Percentiles rank a stretch among this genome's conserved stretches.
These are phyloP conservation scores for Geranium incanum DNA, from an alignment of 441 rosid genomes.

Conservation along the genomic window DNA sequence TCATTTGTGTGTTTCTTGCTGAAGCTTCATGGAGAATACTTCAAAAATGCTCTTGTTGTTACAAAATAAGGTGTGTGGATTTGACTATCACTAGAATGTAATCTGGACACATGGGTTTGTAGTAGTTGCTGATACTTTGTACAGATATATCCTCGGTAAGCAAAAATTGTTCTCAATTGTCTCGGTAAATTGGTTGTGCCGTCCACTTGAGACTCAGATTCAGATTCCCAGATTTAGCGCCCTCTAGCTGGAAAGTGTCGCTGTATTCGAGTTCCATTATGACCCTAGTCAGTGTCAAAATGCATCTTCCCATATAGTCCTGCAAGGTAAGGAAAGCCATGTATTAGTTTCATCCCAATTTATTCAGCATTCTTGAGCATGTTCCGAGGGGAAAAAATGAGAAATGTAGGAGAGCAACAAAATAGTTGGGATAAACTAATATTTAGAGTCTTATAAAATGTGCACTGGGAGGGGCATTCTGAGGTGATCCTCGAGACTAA, in stretches of 20 bases:
- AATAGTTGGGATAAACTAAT: neutral
- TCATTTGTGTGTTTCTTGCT: neutral
- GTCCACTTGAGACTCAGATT: conserved; percentile 75
- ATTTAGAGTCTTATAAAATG: neutral
- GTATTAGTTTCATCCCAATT: neutral
- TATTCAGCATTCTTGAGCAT: too few relatives aligned
- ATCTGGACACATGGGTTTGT: neutral
- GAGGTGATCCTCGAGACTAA: neutral
- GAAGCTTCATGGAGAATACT: neutral
- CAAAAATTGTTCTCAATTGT: conserved; percentile 33
- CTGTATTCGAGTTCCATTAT: conserved; percentile 77
- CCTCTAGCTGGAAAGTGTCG: conserved; percentile 53
- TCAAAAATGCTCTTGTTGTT: neutral
- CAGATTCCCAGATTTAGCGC: conserved; percentile 60
- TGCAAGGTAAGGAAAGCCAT: conserved; percentile 23
- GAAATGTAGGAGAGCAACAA: too few relatives aligned
- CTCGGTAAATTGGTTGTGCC: conserved; percentile 84
- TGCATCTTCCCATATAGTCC: conserved; percentile 93
- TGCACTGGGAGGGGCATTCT: too few relatives aligned
- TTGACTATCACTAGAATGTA: neutral
- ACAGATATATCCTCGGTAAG: conserved; percentile 2
- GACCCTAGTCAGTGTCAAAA: conserved; percentile 63
- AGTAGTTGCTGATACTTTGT: neutral
- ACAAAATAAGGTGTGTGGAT: neutral
- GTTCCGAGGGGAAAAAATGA: too few relatives aligned